phyloP scores from a whole-genome alignment of 2,329 filamentous ascomycete genomes.

The Aspergillus latus region DNA sequence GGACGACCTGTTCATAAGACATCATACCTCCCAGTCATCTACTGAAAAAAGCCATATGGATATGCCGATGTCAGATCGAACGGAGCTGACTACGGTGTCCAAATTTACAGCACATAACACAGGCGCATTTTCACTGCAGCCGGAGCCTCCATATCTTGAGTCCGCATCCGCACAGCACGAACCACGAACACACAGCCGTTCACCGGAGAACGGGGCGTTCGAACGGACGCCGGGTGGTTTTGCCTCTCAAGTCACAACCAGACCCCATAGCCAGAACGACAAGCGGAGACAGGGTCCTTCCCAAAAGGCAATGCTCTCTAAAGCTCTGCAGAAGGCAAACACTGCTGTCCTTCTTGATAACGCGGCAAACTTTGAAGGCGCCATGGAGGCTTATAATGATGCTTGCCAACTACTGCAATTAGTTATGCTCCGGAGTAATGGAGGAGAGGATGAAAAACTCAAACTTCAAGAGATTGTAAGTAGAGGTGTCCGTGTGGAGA shows the following conservation, averaged over 20 bases:
- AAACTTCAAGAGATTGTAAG: slow-evolving; percentile 93
- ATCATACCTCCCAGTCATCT: slow-evolving; percentile 11
- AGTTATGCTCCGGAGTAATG: slow-evolving; percentile 80
- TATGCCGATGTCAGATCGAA: neutral
- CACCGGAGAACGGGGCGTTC: neutral
- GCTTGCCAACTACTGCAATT: slow-evolving; percentile 85
- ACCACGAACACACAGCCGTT: slow-evolving; percentile 10
- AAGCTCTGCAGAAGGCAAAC: slow-evolving; percentile 91
- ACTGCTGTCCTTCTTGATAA: slow-evolving; percentile 94
- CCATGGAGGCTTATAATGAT: slow-evolving; percentile 85
- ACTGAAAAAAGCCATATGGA: neutral
- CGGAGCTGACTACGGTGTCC: slow-evolving; percentile 2
- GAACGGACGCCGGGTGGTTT: slow-evolving; percentile 6
- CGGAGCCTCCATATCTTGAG: slow-evolving; percentile 24
- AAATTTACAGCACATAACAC: slow-evolving; percentile 2
- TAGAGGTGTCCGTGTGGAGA: slow-evolving; percentile 26
- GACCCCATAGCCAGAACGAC: slow-evolving; percentile 25
- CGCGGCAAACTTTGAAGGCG: slow-evolving; percentile 89
- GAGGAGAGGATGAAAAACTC: slow-evolving; percentile 74
- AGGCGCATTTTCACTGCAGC: slow-evolving; percentile 9
- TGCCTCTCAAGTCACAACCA: neutral
- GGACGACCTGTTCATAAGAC: neutral
- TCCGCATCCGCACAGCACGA: slow-evolving; percentile 2
- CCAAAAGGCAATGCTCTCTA: slow-evolving; percentile 96
- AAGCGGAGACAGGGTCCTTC: slow-evolving; percentile 55